Evolutionary conservation across 305 asterid species (phyloP).

Genomic region (Solanum hybrid): DNA sequence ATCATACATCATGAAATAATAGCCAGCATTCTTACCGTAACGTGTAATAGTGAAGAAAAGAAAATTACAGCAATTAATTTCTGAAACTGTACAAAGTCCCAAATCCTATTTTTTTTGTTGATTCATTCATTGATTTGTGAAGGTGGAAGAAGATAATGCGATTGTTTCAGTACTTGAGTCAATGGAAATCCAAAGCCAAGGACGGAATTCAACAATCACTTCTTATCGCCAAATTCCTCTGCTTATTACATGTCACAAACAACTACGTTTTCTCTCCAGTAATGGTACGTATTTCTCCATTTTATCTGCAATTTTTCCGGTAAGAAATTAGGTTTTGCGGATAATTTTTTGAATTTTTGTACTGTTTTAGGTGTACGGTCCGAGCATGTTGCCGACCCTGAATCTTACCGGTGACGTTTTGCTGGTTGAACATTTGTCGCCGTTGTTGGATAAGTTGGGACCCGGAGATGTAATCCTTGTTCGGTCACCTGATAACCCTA

Average conservation of each 20-base stretch:
- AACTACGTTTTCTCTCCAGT: slow-evolving; percentile 54
- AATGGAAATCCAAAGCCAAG: slow-evolving; percentile 44
- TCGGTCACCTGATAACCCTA: slow-evolving; percentile 69
- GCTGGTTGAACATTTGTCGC: slow-evolving; percentile 66
- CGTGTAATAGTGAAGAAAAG: too few species aligned
- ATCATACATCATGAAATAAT: too few species aligned
- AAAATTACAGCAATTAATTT: too few species aligned
- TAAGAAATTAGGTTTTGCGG: neutral
- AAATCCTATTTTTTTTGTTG: neutral
- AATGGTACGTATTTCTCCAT: slow-evolving; percentile 25
- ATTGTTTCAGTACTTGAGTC: slow-evolving; percentile 28
- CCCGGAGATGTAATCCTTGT: slow-evolving; percentile 72
- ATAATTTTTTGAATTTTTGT: neutral
- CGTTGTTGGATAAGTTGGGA: slow-evolving; percentile 52
- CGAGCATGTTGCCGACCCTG: slow-evolving; percentile 78
- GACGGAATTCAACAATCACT: slow-evolving; percentile 44
- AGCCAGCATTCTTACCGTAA: too few species aligned
- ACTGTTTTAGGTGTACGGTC: slow-evolving; percentile 57
- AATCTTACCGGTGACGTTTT: slow-evolving; percentile 82
- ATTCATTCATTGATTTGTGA: neutral
- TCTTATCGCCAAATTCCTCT: slow-evolving; percentile 48
- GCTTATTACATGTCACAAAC: slow-evolving; percentile 60
- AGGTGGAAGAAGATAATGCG: slow-evolving; percentile 27
- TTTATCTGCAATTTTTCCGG: neutral
- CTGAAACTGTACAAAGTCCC: neutral